Percentiles rank a stretch among this genome's conserved stretches.
These are phyloP conservation scores for Pythium scleroteichum DNA, from an alignment of 352 stramenopile species.

Conservation along the genomic window DNA sequence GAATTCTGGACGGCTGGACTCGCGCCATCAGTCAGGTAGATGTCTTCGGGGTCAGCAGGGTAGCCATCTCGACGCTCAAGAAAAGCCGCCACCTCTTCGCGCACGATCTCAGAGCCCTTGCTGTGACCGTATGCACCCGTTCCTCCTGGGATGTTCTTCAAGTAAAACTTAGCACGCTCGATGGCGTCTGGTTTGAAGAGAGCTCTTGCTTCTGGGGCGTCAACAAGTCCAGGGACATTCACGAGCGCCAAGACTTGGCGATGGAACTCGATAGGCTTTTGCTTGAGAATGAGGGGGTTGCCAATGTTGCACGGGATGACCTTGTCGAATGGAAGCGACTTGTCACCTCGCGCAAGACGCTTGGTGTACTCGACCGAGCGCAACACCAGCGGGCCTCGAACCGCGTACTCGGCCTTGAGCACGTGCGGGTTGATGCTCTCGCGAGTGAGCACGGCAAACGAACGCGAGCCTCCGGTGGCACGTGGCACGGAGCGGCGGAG, in stretches of 20 bases:
- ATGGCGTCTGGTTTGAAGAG: slow-evolving; percentile 90
- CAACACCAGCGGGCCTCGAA: slow-evolving; percentile 86
- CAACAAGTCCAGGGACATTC: slow-evolving; percentile 86
- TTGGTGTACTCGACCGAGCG: slow-evolving; percentile 76
- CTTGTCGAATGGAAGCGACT: slow-evolving; percentile 88
- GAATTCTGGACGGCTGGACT: slow-evolving; percentile 94
- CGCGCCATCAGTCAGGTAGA: slow-evolving; percentile 98
- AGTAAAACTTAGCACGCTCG: slow-evolving; percentile 84
- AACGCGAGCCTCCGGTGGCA: slow-evolving; percentile 26
- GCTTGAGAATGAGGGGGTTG: slow-evolving; percentile 96
- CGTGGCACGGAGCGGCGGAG: slow-evolving; percentile 19
- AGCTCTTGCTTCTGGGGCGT: slow-evolving; percentile 71
- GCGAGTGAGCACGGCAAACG: slow-evolving; percentile 73
- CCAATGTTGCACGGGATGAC: slow-evolving; percentile 98
- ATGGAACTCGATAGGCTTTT: slow-evolving; percentile 94
- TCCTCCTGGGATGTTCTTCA: slow-evolving; percentile 84
- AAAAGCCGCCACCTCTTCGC: slow-evolving; percentile 91
- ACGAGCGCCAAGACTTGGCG: slow-evolving; percentile 92
- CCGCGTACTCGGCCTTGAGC: slow-evolving; percentile 85
- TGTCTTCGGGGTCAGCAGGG: slow-evolving; percentile 90
- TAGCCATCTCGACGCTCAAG: slow-evolving; percentile 89
- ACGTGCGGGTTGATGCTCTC: slow-evolving; percentile 81
- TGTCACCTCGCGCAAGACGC: slow-evolving; percentile 61
- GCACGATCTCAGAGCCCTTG: slow-evolving; percentile 86
- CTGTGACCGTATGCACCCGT: slow-evolving; percentile 93